These are phyloP conservation scores for Evansstolkia leycettana DNA, from an alignment of 495 filamentous ascomycete species.

Conservation along the genomic window DNA sequence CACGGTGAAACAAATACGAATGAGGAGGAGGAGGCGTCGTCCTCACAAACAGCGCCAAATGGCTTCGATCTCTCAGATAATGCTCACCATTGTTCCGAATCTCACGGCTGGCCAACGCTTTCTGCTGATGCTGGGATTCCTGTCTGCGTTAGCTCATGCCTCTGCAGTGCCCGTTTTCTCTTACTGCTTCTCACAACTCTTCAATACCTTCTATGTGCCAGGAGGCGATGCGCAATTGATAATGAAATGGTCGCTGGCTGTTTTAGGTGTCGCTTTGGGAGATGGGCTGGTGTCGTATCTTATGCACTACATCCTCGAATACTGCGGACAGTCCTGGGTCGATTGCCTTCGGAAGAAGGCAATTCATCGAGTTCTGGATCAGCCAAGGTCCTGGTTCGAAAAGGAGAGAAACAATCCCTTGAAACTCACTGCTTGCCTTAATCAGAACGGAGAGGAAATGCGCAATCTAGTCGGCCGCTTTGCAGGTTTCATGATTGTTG, in stretches of 20 bases:
- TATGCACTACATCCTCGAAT: conserved; percentile 59
- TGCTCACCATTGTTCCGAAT: conserved; percentile 61
- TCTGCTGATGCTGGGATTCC: conserved; percentile 47
- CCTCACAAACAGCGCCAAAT: conserved; percentile 4
- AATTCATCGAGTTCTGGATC: conserved; percentile 57
- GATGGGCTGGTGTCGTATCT: conserved; percentile 54
- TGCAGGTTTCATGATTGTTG: conserved; percentile 53
- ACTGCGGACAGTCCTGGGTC: conserved; percentile 66
- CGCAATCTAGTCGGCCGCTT: conserved; percentile 70
- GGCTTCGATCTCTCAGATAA: conserved; percentile 42
- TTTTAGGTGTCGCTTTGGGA: conserved; percentile 54
- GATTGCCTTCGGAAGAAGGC: conserved; percentile 57
- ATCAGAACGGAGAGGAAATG: conserved; percentile 81
- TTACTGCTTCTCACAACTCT: conserved; percentile 61
- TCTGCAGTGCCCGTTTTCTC: conserved; percentile 67
- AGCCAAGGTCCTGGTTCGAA: conserved; percentile 81
- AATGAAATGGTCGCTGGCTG: conserved; percentile 52
- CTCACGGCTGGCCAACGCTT: conserved; percentile 38
- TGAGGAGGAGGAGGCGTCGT: background rate
- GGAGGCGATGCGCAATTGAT: conserved; percentile 30
- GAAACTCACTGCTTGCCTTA: conserved; percentile 56
- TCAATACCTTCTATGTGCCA: conserved; percentile 52
- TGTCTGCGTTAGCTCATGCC: conserved; percentile 50
- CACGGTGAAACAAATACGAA: too few species aligned
- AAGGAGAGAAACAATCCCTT: conserved; percentile 49